These are phyloP conservation scores for Earliella scabrosa DNA, from an alignment of 1,284 basidiomycete genomes.

Conservation along the genomic window DNA sequence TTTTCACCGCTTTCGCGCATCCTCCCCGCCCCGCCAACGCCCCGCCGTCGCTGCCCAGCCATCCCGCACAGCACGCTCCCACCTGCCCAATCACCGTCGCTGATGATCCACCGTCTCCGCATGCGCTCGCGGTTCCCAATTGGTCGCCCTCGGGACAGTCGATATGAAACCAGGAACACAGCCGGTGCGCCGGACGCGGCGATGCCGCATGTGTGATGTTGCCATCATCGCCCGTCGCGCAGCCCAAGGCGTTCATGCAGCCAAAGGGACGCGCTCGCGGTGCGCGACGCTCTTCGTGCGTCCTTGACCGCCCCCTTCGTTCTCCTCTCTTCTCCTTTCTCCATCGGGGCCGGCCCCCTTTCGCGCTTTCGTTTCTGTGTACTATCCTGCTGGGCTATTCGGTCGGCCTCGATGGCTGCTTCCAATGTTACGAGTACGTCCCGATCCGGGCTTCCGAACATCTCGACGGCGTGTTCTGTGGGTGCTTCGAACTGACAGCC, in stretches of 20 bases:
- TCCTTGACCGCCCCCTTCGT: constrained; percentile 9
- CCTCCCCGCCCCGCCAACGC: no score
- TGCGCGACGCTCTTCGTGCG: constrained; percentile 5
- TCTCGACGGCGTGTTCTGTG: background rate
- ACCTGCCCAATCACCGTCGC: background rate
- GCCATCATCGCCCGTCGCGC: constrained; percentile 9
- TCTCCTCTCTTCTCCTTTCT: constrained; percentile 19
- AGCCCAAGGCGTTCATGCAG: background rate
- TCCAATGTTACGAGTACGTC: constrained; percentile 36
- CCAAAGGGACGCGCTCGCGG: background rate
- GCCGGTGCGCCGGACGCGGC: background rate
- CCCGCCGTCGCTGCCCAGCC: background rate
- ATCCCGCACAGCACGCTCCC: background rate
- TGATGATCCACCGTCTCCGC: no score
- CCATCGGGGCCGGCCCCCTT: constrained; percentile 33
- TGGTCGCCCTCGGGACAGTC: background rate
- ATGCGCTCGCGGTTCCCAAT: constrained; percentile 1
- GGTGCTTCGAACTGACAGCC: constrained; percentile 2
- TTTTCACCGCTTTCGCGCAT: no score
- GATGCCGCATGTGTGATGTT: constrained; percentile 9
- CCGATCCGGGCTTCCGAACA: constrained; percentile 7
- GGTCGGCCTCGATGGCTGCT: constrained; percentile 37
- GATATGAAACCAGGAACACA: constrained; percentile 4
- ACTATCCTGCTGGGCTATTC: constrained; percentile 12
- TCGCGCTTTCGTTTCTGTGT: constrained; percentile 23